Base-by-base conservation (phyloP, 176 grass and related monocot species). In the Rhynchospora tenuis region DNA sequence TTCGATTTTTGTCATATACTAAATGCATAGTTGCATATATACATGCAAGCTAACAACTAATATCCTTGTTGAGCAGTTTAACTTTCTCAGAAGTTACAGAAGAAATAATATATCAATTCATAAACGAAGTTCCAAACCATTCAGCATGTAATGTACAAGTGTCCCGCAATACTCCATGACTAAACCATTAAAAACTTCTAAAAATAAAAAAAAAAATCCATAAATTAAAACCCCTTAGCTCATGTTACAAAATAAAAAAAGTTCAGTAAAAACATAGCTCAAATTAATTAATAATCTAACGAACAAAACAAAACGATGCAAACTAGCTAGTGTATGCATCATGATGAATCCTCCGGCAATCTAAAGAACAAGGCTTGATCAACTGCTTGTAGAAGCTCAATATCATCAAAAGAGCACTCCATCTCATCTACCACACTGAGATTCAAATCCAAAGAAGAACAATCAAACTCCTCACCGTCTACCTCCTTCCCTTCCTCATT, bases 381-480 rank as follows among this genome's bases (percentile, higher is more conserved):
- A 13, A 93, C 96, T 14, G 91, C 84, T 42, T 90, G 86, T 38
- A 93, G 83, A 79, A 95, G 79, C 84, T 85, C 79, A 23, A 91
- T 12, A 60, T 89, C 87, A 24, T 78, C 50, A 19, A 86, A 82
- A 9, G 46, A 85, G 52, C 83, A 64, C 12, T 69, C 67, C 16
- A 69, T 55, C 71, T 89, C 83, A 33, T 83, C 89, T 15, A 55
- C 79, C 61, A 91, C 81, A 28, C 79, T 44, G 45, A 98, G 67
- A 84, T 98, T 98, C 89, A 98, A 59, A 95, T 98, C 96, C n/a
- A 98, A 85, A 84, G 80, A 87, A 56, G 90, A 72, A 8, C 45
- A 79, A 52, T 52, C 22, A 5, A 83, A 17, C 16, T 80, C 46
- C n/a, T 88, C 87, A 3, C 19, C 58, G 20, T 87, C 83, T 26